Evolutionary conservation across 2,329 filamentous ascomycete species (phyloP).

Genomic region (Aspergillus quadrilineatus): DNA sequence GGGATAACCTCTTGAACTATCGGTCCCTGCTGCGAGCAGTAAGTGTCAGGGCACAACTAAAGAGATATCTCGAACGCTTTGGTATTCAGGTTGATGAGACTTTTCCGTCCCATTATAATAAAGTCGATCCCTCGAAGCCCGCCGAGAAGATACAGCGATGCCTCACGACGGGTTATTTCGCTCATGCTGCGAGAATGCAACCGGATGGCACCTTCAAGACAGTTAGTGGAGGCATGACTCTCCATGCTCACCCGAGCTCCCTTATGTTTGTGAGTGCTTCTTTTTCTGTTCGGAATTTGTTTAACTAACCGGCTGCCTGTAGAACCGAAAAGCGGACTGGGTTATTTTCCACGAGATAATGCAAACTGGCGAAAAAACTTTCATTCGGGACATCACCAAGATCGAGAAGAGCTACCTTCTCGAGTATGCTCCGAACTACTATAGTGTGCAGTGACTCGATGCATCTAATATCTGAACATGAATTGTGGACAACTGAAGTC

Average conservation of each 20-base stretch:
- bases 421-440: constrained; percentile 84
- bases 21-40: constrained; percentile 79
- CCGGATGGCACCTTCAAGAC: constrained; percentile 86
- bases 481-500: constrained; percentile 9
- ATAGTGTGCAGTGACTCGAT: constrained; percentile 54
- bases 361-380: constrained; percentile 84
- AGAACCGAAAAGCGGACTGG: constrained; percentile 92
- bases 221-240: constrained; percentile 71
- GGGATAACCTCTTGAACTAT: constrained; percentile 82
- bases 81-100: constrained; percentile 69
- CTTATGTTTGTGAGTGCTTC: constrained; percentile 71
- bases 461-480: constrained; percentile 16
- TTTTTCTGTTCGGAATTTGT: not conserved
- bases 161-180: constrained; percentile 86
- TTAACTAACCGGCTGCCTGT: constrained; percentile 11
- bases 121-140: constrained; percentile 45
- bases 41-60: constrained; percentile 81
- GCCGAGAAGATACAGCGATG: constrained; percentile 79
- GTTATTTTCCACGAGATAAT: constrained; percentile 92
- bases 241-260: constrained; percentile 88
- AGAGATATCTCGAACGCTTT: constrained; percentile 82
- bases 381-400: constrained; percentile 87
- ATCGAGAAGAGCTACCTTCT: constrained; percentile 90
- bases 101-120: constrained; percentile 34
- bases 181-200: constrained; percentile 91